Conservation (phyloP, 2,329 filamentous ascomycete species). For the Aspergillus amoenus region DNA sequence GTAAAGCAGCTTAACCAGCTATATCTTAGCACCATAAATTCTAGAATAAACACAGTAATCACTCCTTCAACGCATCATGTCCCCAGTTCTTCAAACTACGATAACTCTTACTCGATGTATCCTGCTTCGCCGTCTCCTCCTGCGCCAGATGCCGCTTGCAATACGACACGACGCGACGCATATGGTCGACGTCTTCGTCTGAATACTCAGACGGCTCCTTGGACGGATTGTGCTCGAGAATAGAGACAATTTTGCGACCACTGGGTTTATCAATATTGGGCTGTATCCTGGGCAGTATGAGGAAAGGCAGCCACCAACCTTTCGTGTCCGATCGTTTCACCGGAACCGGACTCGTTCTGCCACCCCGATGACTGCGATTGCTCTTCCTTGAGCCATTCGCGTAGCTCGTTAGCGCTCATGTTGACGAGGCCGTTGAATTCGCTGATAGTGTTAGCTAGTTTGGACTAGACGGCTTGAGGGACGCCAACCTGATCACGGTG, state of each 20-base stretch:
- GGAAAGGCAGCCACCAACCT: constrained; percentile 37
- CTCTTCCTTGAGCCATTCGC: constrained; percentile 61
- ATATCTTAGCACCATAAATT: no score
- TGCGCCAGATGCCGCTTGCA: constrained; percentile 67
- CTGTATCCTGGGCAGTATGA: not conserved
- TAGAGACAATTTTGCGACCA: constrained; percentile 63
- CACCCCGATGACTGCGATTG: constrained; percentile 60
- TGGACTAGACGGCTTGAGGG: not conserved
- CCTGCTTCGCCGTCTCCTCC: constrained; percentile 57
- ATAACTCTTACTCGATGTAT: constrained; percentile 57
- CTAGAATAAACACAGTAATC: not conserved
- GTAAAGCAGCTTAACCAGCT: no score
- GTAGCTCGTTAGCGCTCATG: constrained; percentile 61
- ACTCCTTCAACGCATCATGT: constrained; percentile 52
- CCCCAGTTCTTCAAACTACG: constrained; percentile 65
- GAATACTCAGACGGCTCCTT: constrained; percentile 59
- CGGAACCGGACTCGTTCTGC: constrained; percentile 53
- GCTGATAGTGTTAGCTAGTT: no score
- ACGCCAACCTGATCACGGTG: constrained; percentile 49
- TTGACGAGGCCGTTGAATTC: constrained; percentile 69
- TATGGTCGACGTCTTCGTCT: constrained; percentile 58
- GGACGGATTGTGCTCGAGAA: constrained; percentile 61
- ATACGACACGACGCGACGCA: constrained; percentile 64
- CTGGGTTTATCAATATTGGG: constrained; percentile 31
- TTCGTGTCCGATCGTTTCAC: constrained; percentile 65